Conservation (phyloP, 2,329 filamentous ascomycete species). For the Alternaria viburni region DNA sequence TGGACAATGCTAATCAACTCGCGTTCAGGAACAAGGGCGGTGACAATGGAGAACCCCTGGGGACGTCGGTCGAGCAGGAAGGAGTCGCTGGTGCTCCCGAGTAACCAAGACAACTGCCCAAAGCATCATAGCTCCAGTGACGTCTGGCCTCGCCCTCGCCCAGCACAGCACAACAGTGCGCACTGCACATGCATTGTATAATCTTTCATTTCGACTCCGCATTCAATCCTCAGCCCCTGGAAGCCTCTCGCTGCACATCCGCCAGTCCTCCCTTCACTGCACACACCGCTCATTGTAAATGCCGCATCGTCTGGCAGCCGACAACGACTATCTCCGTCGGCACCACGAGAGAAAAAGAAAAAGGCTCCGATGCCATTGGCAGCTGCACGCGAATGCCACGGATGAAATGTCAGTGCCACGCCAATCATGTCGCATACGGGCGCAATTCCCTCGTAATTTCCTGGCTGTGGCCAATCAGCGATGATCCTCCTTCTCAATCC, state of each 20-base stretch:
- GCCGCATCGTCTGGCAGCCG: background rate
- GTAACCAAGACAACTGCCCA: slow-evolving; percentile 22
- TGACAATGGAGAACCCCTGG: slow-evolving; percentile 15
- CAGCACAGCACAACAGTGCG: slow-evolving; percentile 12
- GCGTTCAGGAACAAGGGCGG: background rate
- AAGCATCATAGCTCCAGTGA: slow-evolving; percentile 24
- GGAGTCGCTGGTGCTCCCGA: slow-evolving; percentile 16
- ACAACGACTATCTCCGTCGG: background rate
- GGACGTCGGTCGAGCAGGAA: slow-evolving; percentile 5
- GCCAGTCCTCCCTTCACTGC: background rate
- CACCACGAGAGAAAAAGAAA: background rate
- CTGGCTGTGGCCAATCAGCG: slow-evolving; percentile 5
- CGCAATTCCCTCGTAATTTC: slow-evolving; percentile 9
- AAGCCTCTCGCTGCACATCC: background rate
- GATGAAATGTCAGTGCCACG: background rate
- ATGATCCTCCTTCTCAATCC: background rate
- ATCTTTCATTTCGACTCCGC: background rate
- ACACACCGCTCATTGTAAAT: background rate
- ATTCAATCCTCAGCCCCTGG: background rate
- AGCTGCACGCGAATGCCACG: background rate
- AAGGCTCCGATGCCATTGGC: background rate
- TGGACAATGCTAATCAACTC: slow-evolving; percentile 12
- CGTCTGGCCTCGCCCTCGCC: slow-evolving; percentile 15
- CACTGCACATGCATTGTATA: background rate
- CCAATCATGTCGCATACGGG: slow-evolving; percentile 8